Evolutionary conservation across 2,329 filamentous ascomycete genomes (phyloP), one percentile per base, ranked within the genome.

Genomic region (Ilyonectria robusta): DNA sequence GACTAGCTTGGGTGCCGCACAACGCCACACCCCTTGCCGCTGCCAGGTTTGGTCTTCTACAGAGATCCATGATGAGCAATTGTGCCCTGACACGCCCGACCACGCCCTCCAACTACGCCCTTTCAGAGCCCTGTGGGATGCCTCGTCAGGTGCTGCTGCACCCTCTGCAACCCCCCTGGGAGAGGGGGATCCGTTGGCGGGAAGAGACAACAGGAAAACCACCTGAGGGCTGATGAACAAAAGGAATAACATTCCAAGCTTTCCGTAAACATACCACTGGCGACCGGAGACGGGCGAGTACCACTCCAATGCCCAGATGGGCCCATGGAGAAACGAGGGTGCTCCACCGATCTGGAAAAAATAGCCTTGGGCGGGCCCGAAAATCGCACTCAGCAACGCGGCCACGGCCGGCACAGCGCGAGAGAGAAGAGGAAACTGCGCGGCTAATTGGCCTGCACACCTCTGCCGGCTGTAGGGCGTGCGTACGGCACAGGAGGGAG

Each of bases 311-410:
- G 21, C n/a, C 29, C 19, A 7, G 13, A 26, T 59, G 33, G 51
- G 46, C 51, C 55, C 62, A 66, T 72, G 71, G 69, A 65, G 57
- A 62, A 13, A n/a, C 59, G 58, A 50, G 29, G 54, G 35, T 55
- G 59, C 33, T 64, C 67, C 59, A 60, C 66, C 48, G 29, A 33
- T 50, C 29, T 17, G 47, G 26, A 50, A 11, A 50, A 50, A 33
- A 50, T 33, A 50, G 47, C 47, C 47, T 50, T n/a, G 47, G 9
- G 26, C 59, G 37, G n/a, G 26, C 26, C 26, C 37, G 17, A 29
- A 48, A 53, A 29, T 19, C 9, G 61, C 59, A 55, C 56, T 37
- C 23, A 56, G 23, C 50, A 59, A 62, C 31, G 50, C 54, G 62
- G 48, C 33, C 46, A 23, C 33, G 55, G 56, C 62, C 62, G 56